Base-by-base conservation (phyloP, 768 basidiomycete genomes). In the Panellus pusillus region DNA sequence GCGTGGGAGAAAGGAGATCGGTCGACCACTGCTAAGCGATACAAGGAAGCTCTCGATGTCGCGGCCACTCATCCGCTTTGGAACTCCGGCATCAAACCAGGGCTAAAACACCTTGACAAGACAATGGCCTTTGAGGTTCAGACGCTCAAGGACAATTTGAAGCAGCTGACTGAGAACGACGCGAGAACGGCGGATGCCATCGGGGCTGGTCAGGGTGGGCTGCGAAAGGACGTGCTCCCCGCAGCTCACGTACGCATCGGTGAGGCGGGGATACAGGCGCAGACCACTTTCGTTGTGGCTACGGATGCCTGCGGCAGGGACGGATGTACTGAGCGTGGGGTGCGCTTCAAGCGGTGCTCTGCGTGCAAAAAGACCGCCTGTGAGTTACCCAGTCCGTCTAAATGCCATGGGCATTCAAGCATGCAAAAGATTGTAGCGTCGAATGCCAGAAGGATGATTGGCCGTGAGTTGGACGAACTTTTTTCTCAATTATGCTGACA, bases 1-100 rank as follows among this genome's bases (percentile, higher is more conserved):
- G 70, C 70, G 8, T 72, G 70, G 70, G 65, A 66, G 39, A 60
- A 63, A 19, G 56, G 60, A 13, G 70, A 72, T 45, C 66, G 70
- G 6, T 54, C 68, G 11, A 70, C 68, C 1, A 63, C 70, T 37
- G 63, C 70, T 12, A 71, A 70, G 53, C 63, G 68, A 8, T 71
- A 72, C 46, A 60, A 61, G 12, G 69, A 69, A 47, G 70, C 62
- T 2, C 49, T 72, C 7, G 68, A 68, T 31, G 48, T 71, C 14
- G 70, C 66, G 13, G 61, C 58, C 8, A 65, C 66, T 0, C 61
- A 69, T 36, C 47, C 63, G 5, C 49, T 61, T 3, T 68, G 68
- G 45, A 51, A 50, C 14, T 13, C 38, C 1, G 24, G 24, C 24
- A 40, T 52, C 9, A 31, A 60, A 6, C 58, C 60, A 2, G 60